phyloP scores from a whole-genome alignment of 768 basidiomycete species.

The Mycena amicta region DNA sequence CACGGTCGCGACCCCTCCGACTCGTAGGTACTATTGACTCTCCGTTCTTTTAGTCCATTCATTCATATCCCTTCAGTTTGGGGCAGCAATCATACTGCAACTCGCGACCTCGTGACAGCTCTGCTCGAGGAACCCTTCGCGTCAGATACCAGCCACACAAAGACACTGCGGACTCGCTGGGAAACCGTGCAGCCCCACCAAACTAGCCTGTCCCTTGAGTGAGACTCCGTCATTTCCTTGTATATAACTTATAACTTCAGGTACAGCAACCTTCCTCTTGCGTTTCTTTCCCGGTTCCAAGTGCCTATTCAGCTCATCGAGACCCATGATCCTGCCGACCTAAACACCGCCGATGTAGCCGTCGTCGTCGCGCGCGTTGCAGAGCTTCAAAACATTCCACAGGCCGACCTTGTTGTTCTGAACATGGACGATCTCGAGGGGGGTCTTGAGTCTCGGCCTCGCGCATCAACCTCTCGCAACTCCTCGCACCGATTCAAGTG shows the following conservation, averaged over 20 bases:
- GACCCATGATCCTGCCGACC: constrained; percentile 20
- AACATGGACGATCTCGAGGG: constrained; percentile 22
- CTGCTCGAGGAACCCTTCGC: constrained; percentile 72
- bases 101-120: constrained; percentile 65
- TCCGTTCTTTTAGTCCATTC: background rate
- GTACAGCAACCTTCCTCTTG: no score
- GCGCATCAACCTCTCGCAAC: constrained; percentile 26
- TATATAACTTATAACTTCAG: constrained; percentile 42
- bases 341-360: constrained; percentile 59
- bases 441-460: background rate
- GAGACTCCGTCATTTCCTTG: constrained; percentile 35
- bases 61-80: constrained; percentile 46
- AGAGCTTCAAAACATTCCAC: constrained; percentile 11
- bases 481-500: constrained; percentile 30
- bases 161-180: constrained; percentile 55
- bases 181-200: constrained; percentile 25
- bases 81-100: constrained; percentile 55
- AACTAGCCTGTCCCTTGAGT: constrained; percentile 42
- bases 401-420: constrained; percentile 23
- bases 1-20: constrained; percentile 8
- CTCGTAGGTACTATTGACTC: constrained; percentile 14
- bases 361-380: constrained; percentile 47
- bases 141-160: constrained; percentile 49
- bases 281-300: constrained; percentile 60
- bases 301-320: constrained; percentile 54